A percentile compares a stretch with the other conserved stretches of the same genome.
These are phyloP conservation scores for Agrocybe chaxingu DNA, from an alignment of 768 basidiomycete species.

Conservation along the genomic window DNA sequence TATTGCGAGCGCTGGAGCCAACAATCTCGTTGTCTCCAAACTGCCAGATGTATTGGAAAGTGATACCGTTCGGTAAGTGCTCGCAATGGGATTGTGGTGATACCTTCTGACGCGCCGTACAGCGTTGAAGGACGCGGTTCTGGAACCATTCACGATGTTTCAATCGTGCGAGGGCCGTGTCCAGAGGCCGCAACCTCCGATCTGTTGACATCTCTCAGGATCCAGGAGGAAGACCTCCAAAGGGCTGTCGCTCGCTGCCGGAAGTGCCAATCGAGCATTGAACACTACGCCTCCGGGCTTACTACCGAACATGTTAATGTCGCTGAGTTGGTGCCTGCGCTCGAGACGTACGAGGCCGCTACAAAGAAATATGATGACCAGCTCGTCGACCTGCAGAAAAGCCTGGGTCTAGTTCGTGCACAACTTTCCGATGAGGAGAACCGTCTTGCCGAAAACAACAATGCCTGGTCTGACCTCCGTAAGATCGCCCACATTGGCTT, in stretches of 20 bases:
- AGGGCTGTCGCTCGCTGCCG: conserved; percentile 28
- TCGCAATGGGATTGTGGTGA: not conserved
- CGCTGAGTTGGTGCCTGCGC: conserved; percentile 20
- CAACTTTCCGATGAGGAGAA: conserved; percentile 21
- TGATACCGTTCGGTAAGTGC: conserved; percentile 34
- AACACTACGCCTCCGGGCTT: conserved; percentile 30
- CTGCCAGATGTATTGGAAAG: conserved; percentile 33
- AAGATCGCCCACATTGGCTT: too few species aligned
- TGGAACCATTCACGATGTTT: conserved; percentile 45
- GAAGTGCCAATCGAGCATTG: conserved; percentile 23
- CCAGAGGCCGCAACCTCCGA: conserved; percentile 20
- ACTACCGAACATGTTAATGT: conserved; percentile 25
- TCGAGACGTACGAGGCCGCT: conserved; percentile 27
- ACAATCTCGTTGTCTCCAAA: conserved; percentile 32
- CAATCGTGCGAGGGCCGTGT: conserved; percentile 19
- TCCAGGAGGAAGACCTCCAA: conserved; percentile 17
- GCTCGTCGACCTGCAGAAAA: conserved; percentile 20
- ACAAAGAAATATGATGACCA: conserved; percentile 27
- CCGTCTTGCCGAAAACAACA: conserved; percentile 9
- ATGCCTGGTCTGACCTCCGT: conserved; percentile 6
- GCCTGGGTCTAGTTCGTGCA: conserved; percentile 19
- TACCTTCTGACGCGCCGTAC: not conserved
- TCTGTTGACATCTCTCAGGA: conserved; percentile 19
- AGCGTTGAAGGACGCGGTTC: conserved; percentile 42
- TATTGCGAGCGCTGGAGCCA: conserved; percentile 32